Conservation (phyloP, 306 rosid genomes). For the Canavalia ensiformis region DNA sequence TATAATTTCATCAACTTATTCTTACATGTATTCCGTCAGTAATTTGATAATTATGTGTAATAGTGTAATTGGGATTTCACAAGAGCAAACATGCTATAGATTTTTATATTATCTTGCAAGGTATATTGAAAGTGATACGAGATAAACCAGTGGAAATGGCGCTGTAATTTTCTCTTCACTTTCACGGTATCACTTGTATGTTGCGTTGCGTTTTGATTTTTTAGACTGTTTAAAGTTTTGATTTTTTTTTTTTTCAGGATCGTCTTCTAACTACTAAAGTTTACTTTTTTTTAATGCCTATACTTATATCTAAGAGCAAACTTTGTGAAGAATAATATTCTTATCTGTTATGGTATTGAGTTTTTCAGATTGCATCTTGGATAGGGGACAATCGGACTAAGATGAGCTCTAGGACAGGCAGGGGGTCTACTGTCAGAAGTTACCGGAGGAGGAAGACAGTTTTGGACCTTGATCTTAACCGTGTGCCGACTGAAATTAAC, state of each 20-base stretch:
- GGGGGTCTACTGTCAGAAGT: conserved; percentile 44
- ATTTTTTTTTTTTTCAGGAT: background rate
- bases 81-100: background rate
- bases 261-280: background rate
- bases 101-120: background rate
- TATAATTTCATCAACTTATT: background rate
- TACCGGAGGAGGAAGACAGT: conserved; percentile 55
- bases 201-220: conserved; percentile 13
- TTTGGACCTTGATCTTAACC: conserved; percentile 56
- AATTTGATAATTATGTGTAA: background rate
- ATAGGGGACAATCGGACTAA: conserved; percentile 20
- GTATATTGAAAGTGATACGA: background rate
- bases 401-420: conserved; percentile 50
- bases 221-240: background rate
- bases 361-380: conserved; percentile 37
- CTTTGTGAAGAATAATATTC: background rate
- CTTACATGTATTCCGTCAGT: background rate
- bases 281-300: background rate
- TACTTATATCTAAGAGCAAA: background rate
- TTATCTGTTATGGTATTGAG: background rate
- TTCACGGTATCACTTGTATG: background rate
- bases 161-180: background rate
- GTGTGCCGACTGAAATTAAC: conserved; percentile 48
- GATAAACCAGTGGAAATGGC: background rate
- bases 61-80: background rate